These are phyloP conservation scores for Coccomyxa sp. DNA, from an alignment of 139 green algal species.

Conservation along the genomic window DNA sequence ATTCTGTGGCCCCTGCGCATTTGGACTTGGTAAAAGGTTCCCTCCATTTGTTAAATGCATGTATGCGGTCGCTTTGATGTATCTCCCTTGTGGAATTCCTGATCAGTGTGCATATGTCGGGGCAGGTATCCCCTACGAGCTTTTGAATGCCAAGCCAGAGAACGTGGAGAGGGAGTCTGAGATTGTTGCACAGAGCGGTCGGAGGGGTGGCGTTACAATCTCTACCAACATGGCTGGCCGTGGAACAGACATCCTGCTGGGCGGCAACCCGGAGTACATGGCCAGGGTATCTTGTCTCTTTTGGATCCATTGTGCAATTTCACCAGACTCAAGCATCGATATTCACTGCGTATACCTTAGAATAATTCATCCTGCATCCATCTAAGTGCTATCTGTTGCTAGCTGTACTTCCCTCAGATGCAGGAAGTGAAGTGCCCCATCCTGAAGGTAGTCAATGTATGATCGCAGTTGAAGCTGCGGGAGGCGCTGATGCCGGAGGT, in stretches of 20 bases:
- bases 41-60: not conserved
- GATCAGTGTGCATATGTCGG: not conserved
- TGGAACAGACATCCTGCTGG: constrained; percentile 97
- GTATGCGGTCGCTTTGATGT: not conserved
- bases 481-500: constrained; percentile 87
- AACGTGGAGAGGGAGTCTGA: constrained; percentile 96
- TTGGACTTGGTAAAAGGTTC: not conserved
- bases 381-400: not conserved
- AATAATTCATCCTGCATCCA: not conserved
- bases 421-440: too few species aligned
- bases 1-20: not conserved
- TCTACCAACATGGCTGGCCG: constrained; percentile 98
- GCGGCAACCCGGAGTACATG: constrained; percentile 78
- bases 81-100: not conserved
- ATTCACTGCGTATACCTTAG: not conserved
- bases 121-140: constrained; percentile 36
- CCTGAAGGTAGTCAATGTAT: too few species aligned
- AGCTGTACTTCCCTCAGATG: too few species aligned
- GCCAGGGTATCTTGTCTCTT: constrained; percentile 6
- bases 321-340: not conserved
- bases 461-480: constrained; percentile 74
- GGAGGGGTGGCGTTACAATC: constrained; percentile 86
- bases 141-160: constrained; percentile 99
- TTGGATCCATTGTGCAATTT: too few species aligned
- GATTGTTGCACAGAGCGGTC: constrained; percentile 90